Evolutionary conservation across 768 basidiomycete species (phyloP).

Genomic region (Mycena maculata): DNA sequence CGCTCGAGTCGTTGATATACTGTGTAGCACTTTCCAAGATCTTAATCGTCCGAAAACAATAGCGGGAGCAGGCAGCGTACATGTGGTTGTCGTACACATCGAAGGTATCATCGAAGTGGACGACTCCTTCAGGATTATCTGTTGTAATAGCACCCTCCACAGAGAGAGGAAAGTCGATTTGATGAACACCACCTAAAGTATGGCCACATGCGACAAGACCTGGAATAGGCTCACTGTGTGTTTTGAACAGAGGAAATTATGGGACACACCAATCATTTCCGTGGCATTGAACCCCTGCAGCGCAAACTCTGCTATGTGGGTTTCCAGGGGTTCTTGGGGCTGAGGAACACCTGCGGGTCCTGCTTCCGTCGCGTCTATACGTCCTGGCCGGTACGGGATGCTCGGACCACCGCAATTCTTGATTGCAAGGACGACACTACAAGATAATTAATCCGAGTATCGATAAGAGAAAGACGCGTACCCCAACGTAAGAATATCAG

Average conservation of each 20-base stretch:
- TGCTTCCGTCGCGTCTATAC: constrained; percentile 17
- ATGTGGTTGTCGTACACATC: constrained; percentile 20
- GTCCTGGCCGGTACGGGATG: constrained; percentile 27
- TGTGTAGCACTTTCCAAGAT: constrained; percentile 9
- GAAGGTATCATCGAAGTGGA: constrained; percentile 24
- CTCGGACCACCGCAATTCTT: constrained; percentile 32
- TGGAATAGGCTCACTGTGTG: neutral
- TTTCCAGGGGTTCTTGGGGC: constrained; percentile 14
- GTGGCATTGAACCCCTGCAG: constrained; percentile 15
- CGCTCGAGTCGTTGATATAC: constrained; percentile 16
- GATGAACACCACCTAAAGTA: constrained; percentile 9
- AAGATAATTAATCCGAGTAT: neutral
- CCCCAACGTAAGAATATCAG: constrained; percentile 22
- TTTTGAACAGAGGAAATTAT: neutral
- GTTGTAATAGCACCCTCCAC: constrained; percentile 6
- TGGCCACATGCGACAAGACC: constrained; percentile 25
- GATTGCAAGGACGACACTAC: constrained; percentile 24
- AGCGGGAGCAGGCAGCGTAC: neutral
- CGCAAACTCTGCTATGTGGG: constrained; percentile 15
- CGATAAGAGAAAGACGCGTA: neutral
- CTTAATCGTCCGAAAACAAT: neutral
- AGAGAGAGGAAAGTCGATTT: constrained; percentile 10
- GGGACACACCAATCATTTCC: too few species aligned
- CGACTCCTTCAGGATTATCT: constrained; percentile 19
- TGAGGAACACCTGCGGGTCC: constrained; percentile 22